phyloP scores from a whole-genome alignment of 75 land plant species.

The Selaginella tamariscina region DNA sequence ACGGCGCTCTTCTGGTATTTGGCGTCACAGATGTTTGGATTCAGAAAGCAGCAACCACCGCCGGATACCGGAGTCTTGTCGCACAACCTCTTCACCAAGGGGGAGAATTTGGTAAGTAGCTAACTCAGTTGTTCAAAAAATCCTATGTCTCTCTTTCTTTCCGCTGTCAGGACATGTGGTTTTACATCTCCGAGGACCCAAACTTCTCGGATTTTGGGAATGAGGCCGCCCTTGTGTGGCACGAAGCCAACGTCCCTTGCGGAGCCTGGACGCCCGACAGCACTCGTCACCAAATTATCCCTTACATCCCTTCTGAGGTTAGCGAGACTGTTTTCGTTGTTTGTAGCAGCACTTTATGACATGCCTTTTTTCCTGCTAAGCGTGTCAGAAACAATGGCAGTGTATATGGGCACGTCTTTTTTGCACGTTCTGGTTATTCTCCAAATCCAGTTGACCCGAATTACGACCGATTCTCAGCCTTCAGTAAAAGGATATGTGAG shows the following conservation, averaged over 20 bases:
- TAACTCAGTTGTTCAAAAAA: neutral
- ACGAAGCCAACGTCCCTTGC: constrained; percentile 82
- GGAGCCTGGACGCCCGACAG: constrained; percentile 75
- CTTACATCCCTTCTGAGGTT: constrained; percentile 81
- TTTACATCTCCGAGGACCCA: constrained; percentile 62
- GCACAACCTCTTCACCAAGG: constrained; percentile 74
- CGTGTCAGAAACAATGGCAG: constrained; percentile 50
- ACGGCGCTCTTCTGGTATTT: constrained; percentile 88
- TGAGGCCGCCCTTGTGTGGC: constrained; percentile 80
- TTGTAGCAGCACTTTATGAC: neutral
- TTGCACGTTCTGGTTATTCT: constrained; percentile 84
- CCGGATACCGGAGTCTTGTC: constrained; percentile 38
- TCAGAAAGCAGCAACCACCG: constrained; percentile 30
- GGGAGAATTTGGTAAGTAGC: constrained; percentile 50
- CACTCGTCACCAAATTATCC: constrained; percentile 37
- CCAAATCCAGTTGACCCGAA: constrained; percentile 92
- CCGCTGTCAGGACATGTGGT: constrained; percentile 71
- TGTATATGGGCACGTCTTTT: constrained; percentile 79
- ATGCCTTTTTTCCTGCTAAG: neutral
- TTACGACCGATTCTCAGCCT: constrained; percentile 48
- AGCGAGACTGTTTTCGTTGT: neutral
- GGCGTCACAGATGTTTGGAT: constrained; percentile 64
- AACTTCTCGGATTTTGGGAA: constrained; percentile 65
- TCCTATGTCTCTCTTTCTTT: neutral
- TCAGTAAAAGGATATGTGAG: constrained; percentile 62